Base-by-base conservation (phyloP, 2,329 filamentous ascomycete species). In the Penicillium sp. region DNA sequence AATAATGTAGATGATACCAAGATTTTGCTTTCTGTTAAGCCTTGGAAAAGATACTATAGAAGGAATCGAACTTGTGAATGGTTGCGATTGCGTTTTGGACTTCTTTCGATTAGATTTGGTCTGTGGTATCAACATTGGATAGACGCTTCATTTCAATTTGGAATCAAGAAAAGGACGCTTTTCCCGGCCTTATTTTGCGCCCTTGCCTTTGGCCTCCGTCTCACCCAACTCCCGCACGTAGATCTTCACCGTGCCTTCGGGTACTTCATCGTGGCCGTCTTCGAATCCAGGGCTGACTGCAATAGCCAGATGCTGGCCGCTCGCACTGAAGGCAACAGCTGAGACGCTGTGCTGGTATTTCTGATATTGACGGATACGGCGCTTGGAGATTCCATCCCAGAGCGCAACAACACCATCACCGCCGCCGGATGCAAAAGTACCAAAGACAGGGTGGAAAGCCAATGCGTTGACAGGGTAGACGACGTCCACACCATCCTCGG, bases 381-480 rank as follows among this genome's bases (percentile, higher is more conserved):
- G 83, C 84, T 96, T 97, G 54, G 90, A 89, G 66, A 92, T 87
- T 10, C 89, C 92, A 72, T 97, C 92, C 92, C 92, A 97, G 42
- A 97, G 77, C 5, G 90, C 90, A n/a, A 96, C 91, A 9, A 92
- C 89, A 35, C 91, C 90, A 70, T 97, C 92, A 31, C 92, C 92
- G 43, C 92, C 92, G 29, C 90, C 92, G 13, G 88, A 91, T 0
- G 92, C 92, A 73, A 97, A 96, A 0, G 91, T 95, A 59, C 90
- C 90, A 61, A 85, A 80, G 2, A 88, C 76, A 0, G 91, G 90
- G 73, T 97, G 92, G 77, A 96, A 97, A 1, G 90, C 86, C 8
- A 97, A 82, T 3, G 92, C 89, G 70, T 97, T 94, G 64, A 97
- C 92, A 0, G 92, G 92, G 69, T 92, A 96, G 3, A 97, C 90